Conservation (phyloP, 129 eudicot species). For the Flaveria ramosissima region DNA sequence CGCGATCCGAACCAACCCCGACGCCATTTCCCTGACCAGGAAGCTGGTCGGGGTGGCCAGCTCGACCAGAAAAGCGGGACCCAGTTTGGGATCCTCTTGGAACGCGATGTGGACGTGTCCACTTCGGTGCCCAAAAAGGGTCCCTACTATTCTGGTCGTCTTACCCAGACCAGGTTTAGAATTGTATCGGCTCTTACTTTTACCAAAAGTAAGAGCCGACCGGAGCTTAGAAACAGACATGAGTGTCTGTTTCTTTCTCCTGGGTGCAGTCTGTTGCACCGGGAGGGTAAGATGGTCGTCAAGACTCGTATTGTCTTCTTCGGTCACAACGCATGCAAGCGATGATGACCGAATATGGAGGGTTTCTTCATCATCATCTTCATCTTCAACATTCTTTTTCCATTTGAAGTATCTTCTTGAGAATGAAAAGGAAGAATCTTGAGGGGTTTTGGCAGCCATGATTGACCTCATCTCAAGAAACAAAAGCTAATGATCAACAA, state of each 20-base stretch:
- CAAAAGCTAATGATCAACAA: slow-evolving; percentile 35
- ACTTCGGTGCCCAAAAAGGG: slow-evolving; percentile 74
- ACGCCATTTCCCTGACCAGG: slow-evolving; percentile 86
- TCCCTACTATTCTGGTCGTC: slow-evolving; percentile 56
- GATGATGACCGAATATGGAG: slow-evolving; percentile 51
- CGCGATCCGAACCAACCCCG: slow-evolving; percentile 80
- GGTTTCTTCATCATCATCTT: slow-evolving; percentile 50
- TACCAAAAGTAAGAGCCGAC: slow-evolving; percentile 48
- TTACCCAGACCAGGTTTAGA: slow-evolving; percentile 53
- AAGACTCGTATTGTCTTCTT: slow-evolving; percentile 29
- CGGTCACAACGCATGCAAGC: slow-evolving; percentile 19
- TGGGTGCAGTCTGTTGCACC: slow-evolving; percentile 32
- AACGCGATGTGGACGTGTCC: slow-evolving; percentile 84
- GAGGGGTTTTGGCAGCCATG: slow-evolving; percentile 75
- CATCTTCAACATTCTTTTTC: slow-evolving; percentile 56
- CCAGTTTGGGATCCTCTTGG: slow-evolving; percentile 64
- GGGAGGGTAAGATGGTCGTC: slow-evolving; percentile 29
- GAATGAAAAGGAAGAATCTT: slow-evolving; percentile 77
- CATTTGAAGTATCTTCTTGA: slow-evolving; percentile 81
- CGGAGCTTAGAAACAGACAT: slow-evolving; percentile 57
- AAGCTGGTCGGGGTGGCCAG: slow-evolving; percentile 78
- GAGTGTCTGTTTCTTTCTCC: slow-evolving; percentile 38
- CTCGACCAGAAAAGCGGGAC: slow-evolving; percentile 73
- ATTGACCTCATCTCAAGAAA: slow-evolving; percentile 67
- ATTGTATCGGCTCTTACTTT: slow-evolving; percentile 26